Evolutionary conservation across 2,329 filamentous ascomycete species (phyloP), one percentile per base, ranked within the genome.

Genomic region (Ophiostoma triangulosporum): DNA sequence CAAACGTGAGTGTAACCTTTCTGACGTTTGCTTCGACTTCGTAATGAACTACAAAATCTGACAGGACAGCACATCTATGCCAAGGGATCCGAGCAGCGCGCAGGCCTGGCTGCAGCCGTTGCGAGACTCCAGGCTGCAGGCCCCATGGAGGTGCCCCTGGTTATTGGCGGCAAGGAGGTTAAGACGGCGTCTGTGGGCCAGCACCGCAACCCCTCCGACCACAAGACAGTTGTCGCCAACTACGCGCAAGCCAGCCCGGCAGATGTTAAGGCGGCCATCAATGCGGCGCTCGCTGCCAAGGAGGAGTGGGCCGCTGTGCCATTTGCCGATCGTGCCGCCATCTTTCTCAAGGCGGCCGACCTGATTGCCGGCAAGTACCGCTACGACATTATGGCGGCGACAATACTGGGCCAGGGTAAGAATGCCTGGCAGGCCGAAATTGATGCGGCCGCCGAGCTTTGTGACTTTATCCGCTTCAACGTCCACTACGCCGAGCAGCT

Each of bases 401-500:
- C 93, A 14, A 95, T 97, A 81, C 75, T 95, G 31, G 93, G 91
- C 57, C 91, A 98, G 71, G 91, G 93, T 63, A 97, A 97, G 80
- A 97, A 96, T 68, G 88, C 88, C 48, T 97, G 89, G 89, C 91
- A 98, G 70, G 91, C 93, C n/a, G 91, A 98, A 76, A 97, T 97
- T 59, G 91, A 97, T 68, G 79, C 90, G 36, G 91, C 91, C 17
- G 91, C 91, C 8, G 93, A 98, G 75, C 71, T 95, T 62, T 84
- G 81, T 61, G 91, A 98, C 67, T 97, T 97, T 70, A 73, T 97
- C 66, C 81, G 89, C 65, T 95, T 96, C 74, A 93, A 93, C 65
- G 91, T 96, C 52, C 82, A 90, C 67, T 96, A 93, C 64, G 91
- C 91, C 27, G 84, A 95, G 70, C 87, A 96, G 66, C 73, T 95